Evolutionary conservation across 805 yeast genomes (phyloP).

Genomic region (Candida ponderosae): DNA sequence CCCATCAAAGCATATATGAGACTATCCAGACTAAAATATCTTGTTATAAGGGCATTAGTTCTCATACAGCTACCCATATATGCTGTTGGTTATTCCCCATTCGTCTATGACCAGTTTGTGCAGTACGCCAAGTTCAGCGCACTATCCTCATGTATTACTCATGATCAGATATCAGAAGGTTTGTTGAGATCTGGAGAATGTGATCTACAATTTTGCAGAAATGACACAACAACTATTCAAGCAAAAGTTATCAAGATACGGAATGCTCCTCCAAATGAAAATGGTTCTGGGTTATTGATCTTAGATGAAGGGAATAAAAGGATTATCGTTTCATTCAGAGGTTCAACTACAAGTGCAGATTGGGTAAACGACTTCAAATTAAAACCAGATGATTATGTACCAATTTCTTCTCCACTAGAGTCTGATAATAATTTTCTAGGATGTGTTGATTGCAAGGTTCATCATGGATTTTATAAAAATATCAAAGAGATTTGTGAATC

Average conservation of each 20-base stretch:
- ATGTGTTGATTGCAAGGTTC: constrained; percentile 52
- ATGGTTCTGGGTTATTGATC: constrained; percentile 51
- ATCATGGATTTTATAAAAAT: constrained; percentile 54
- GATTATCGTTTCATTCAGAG: constrained; percentile 54
- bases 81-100: too few species aligned
- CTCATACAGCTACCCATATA: too few species aligned
- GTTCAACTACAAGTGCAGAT: constrained; percentile 56
- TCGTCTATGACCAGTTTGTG: constrained; percentile 9
- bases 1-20: too few species aligned
- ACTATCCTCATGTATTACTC: constrained; percentile 14
- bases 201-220: constrained; percentile 9
- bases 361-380: constrained; percentile 58
- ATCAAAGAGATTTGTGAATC: constrained; percentile 31
- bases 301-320: constrained; percentile 37
- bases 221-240: constrained; percentile 1
- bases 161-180: constrained; percentile 7
- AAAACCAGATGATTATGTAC: constrained; percentile 10
- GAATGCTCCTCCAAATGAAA: constrained; percentile 9
- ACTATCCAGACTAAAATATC: too few species aligned
- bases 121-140: constrained; percentile 14
- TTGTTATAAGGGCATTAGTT: too few species aligned
- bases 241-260: constrained; percentile 10
- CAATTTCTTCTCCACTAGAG: constrained; percentile 7
- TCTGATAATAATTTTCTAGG: neutral
- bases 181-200: constrained; percentile 13